phyloP scores from a whole-genome alignment of 257 asterid species.

The Thymus quinquecostatus region DNA sequence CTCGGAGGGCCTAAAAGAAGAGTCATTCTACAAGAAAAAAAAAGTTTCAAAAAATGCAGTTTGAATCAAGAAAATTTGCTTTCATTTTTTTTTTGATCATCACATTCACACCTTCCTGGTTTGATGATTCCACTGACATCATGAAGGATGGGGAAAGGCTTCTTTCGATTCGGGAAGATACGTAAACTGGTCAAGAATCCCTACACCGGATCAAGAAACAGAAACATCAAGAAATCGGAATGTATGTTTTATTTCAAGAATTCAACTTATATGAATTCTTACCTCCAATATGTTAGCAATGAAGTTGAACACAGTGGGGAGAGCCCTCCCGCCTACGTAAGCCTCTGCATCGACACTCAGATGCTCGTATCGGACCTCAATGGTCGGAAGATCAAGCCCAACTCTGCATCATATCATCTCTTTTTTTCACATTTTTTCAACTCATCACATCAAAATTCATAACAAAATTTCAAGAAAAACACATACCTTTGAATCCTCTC shows the following conservation, averaged over 20 bases:
- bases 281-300: slow-evolving; percentile 75
- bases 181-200: slow-evolving; percentile 63
- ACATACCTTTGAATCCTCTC: slow-evolving; percentile 68
- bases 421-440: background rate
- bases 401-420: slow-evolving; percentile 48
- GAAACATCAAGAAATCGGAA: background rate
- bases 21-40: slow-evolving; percentile 56
- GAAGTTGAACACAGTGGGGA: slow-evolving; percentile 80
- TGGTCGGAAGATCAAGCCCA: slow-evolving; percentile 75
- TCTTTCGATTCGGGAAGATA: slow-evolving; percentile 68
- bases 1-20: slow-evolving; percentile 92
- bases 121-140: slow-evolving; percentile 78
- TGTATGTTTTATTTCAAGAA: too few relatives aligned
- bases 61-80: slow-evolving; percentile 8
- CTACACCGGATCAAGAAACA: slow-evolving; percentile 35
- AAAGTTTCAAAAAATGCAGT: background rate
- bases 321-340: slow-evolving; percentile 78
- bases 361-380: slow-evolving; percentile 84
- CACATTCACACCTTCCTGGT: slow-evolving; percentile 92
- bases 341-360: slow-evolving; percentile 82
- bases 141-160: slow-evolving; percentile 72
- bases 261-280: too few relatives aligned
- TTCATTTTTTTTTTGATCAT: background rate
- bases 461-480: background rate
- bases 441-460: background rate